phyloP scores from a whole-genome alignment of 768 basidiomycete species.

The Termitomyces sp. region DNA sequence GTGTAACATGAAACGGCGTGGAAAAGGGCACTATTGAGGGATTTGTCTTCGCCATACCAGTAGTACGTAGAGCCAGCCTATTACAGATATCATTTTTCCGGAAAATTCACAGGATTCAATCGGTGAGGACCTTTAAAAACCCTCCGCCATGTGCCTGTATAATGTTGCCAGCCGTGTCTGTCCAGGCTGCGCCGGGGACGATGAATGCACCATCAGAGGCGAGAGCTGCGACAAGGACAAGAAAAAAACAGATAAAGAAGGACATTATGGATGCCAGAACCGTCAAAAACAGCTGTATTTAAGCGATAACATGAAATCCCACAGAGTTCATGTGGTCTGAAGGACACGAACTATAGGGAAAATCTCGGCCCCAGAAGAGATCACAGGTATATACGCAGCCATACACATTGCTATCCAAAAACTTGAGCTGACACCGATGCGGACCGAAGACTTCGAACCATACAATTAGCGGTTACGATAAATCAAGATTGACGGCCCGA shows the following conservation, averaged over 20 bases:
- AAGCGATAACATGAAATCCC: not conserved
- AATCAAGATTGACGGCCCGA: not conserved
- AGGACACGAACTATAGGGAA: not conserved
- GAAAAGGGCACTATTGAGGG: constrained; percentile 48
- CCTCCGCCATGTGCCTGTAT: constrained; percentile 64
- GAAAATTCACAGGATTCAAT: not conserved
- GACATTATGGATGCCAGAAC: not conserved
- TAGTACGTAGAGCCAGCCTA: constrained; percentile 52
- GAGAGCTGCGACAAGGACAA: constrained; percentile 5
- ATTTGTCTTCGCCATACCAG: constrained; percentile 62
- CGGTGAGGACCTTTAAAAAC: constrained; percentile 40
- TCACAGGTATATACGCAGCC: not conserved
- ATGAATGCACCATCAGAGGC: constrained; percentile 35
- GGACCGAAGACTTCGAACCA: not conserved
- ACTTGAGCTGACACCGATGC: not conserved
- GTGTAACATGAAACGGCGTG: constrained; percentile 55
- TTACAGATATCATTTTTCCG: not conserved
- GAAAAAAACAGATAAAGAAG: constrained; percentile 3
- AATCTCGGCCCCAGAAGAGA: not conserved
- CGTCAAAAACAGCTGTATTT: not conserved
- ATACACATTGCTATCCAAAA: not conserved
- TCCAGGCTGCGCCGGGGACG: constrained; percentile 58
- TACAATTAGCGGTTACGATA: not conserved
- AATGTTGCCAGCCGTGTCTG: constrained; percentile 51
- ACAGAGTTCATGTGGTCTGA: not conserved